These are phyloP conservation scores for Shiraia sp. DNA, from an alignment of 2,329 filamentous ascomycete genomes.

Conservation along the genomic window DNA sequence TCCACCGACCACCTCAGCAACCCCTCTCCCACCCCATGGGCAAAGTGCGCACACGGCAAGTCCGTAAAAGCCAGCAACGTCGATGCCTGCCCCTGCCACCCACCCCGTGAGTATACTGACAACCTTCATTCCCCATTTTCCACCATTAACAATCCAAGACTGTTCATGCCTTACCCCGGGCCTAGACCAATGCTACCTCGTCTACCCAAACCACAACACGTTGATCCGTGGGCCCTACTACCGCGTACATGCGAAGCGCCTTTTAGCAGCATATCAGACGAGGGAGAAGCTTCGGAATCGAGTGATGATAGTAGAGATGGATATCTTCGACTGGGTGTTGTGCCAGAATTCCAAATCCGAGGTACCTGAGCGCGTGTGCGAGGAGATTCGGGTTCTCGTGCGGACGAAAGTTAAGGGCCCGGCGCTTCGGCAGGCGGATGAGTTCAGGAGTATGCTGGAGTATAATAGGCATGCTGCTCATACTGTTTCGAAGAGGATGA, in stretches of 20 bases:
- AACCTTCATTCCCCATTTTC: neutral
- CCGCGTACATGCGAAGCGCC: constrained; percentile 18
- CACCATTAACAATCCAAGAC: constrained; percentile 1
- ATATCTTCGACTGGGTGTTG: constrained; percentile 18
- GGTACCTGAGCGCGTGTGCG: too few species aligned
- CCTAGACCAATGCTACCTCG: constrained; percentile 20
- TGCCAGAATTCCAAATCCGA: too few species aligned
- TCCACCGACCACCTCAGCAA: constrained; percentile 19
- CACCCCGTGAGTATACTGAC: constrained; percentile 14
- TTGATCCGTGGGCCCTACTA: constrained; percentile 26
- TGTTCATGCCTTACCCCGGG: constrained; percentile 24
- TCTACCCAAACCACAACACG: constrained; percentile 14
- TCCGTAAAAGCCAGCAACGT: constrained; percentile 15
- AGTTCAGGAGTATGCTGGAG: too few species aligned
- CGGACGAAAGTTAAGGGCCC: too few species aligned
- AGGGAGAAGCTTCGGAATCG: constrained; percentile 17
- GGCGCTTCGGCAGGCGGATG: too few species aligned
- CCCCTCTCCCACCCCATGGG: constrained; percentile 5
- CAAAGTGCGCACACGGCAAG: constrained; percentile 7
- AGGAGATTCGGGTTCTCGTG: too few species aligned
- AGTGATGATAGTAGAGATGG: constrained; percentile 29
- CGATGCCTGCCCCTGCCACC: constrained; percentile 28
- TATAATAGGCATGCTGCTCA: too few species aligned
- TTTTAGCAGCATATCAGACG: constrained; percentile 19
- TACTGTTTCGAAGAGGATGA: too few species aligned